Percentiles rank a stretch among this genome's conserved stretches.
Evolutionary conservation across 2,329 filamentous ascomycete species (phyloP).

Genomic region (Sporothrix globosa): DNA sequence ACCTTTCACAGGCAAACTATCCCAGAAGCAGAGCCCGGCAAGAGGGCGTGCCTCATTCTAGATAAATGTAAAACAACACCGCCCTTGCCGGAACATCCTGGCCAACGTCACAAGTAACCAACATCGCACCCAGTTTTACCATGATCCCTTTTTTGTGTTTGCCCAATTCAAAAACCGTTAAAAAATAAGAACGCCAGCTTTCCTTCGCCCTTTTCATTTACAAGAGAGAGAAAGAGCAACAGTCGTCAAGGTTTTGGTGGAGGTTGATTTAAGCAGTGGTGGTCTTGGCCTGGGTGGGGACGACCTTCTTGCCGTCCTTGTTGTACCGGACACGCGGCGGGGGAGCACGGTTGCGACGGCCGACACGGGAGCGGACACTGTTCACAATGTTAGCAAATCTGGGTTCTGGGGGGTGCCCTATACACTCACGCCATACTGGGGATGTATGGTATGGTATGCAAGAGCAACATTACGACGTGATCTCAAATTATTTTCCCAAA

Average conservation of each 20-base stretch:
- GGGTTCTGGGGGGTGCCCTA: neutral
- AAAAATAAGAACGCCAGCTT: conserved; percentile 19
- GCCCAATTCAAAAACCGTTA: conserved; percentile 17
- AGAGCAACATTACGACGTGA: conserved; percentile 23
- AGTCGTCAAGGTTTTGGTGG: neutral
- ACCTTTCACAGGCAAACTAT: conserved; percentile 1
- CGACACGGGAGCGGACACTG: conserved; percentile 95
- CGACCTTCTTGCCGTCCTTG: conserved; percentile 99
- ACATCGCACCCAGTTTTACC: conserved; percentile 18
- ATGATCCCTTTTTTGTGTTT: conserved; percentile 16
- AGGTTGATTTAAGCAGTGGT: conserved; percentile 12
- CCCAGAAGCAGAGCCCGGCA: conserved; percentile 10
- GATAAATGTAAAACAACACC: neutral
- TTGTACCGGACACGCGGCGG: conserved; percentile 98
- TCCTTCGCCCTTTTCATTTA: neutral
- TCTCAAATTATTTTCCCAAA: neutral
- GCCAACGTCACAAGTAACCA: neutral
- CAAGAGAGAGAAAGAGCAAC: conserved; percentile 3
- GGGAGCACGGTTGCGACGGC: conserved; percentile 98
- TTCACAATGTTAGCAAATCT: conserved; percentile 48
- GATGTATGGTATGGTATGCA: neutral
- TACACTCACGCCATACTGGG: neutral
- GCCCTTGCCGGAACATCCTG: neutral
- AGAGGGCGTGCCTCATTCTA: conserved; percentile 19
- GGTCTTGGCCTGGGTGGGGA: conserved; percentile 75